phyloP scores from a whole-genome alignment of 2,329 filamentous ascomycete genomes.

The Sclerotinia nivalis region DNA sequence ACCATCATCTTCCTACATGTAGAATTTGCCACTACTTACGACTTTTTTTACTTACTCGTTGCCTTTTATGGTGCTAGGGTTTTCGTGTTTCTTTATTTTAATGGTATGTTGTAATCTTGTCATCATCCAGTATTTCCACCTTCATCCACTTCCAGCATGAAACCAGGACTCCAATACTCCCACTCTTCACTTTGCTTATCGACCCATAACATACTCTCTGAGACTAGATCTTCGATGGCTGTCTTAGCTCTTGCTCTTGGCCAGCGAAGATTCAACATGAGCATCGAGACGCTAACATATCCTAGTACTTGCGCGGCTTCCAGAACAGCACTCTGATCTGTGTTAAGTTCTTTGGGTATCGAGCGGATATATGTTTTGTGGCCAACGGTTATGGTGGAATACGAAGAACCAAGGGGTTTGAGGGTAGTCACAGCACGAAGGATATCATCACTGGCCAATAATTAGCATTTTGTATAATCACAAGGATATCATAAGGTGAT shows the following conservation, averaged over 20 bases:
- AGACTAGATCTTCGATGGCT: constrained; percentile 84
- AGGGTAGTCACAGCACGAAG: constrained; percentile 85
- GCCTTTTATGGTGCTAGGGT: background rate
- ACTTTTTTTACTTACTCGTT: background rate
- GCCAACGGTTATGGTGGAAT: constrained; percentile 81
- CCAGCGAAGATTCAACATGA: constrained; percentile 85
- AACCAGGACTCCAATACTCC: constrained; percentile 90
- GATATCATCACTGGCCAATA: constrained; percentile 70
- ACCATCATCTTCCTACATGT: background rate
- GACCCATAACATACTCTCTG: constrained; percentile 90
- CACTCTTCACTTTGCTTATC: constrained; percentile 82
- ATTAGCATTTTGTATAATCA: constrained; percentile 15
- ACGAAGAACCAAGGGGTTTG: constrained; percentile 83
- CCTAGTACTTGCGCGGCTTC: constrained; percentile 89
- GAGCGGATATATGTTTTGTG: constrained; percentile 85
- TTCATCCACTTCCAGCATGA: constrained; percentile 51
- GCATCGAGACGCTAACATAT: constrained; percentile 86
- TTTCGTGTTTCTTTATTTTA: background rate
- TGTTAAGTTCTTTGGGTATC: constrained; percentile 92
- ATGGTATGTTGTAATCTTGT: constrained; percentile 1
- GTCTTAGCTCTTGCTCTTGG: constrained; percentile 81
- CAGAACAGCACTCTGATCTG: constrained; percentile 87
- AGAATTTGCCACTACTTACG: background rate
- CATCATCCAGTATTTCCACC: constrained; percentile 26
- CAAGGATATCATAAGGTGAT: background rate